Base-by-base conservation (phyloP, 2,329 filamentous ascomycete genomes). In the Dactylellina cionopaga region DNA sequence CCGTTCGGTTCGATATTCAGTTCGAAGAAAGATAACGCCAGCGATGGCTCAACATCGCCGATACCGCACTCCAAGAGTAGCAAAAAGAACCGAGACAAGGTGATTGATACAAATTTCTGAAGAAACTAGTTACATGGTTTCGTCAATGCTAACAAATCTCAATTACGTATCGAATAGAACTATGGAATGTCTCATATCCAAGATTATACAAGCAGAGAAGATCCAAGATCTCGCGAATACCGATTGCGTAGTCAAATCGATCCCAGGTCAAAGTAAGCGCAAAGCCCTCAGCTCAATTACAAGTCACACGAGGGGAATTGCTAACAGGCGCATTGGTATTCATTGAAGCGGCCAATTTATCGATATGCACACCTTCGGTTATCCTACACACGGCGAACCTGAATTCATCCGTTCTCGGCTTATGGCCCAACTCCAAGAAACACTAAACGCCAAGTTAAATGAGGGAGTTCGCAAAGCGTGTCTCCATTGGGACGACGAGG, bases 31-130 rank as follows among this genome's bases (percentile, higher is more conserved):
- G 65, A 70, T 11, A 47, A 51, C 29, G 54, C 4, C 9, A 68
- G 63, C 25, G 65, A 70, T 13, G 47, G 56, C 35, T 62, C 65
- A 13, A 70, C 35, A 9, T 70, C 65, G 10, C 65, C 65, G 37
- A 29, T 56, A 5, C 55, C 49, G 9, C 22, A 13, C 4, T 46
- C 49, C 2, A 43, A 22, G 17, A 41, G 33, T 24, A 19, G 44
- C 31, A 17, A 55, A 44, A 51, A 33, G 31, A 22, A 55, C 33
- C 10, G 41, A 51, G 24, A 55, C 24, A 66, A 62, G 55, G 65
- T 70, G 62, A n/a, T 24, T 6, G 6, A 35, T 35, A 35, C 6
- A 35, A 35, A 6, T 35, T 35, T 35, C 39, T 5, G 10, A 43
- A 43, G 6, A 3, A 31, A 29, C 43, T 46, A 54, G 24, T 29